Conservation (phyloP, 129 eudicot genomes). For the Heracleum sosnowskyi region DNA sequence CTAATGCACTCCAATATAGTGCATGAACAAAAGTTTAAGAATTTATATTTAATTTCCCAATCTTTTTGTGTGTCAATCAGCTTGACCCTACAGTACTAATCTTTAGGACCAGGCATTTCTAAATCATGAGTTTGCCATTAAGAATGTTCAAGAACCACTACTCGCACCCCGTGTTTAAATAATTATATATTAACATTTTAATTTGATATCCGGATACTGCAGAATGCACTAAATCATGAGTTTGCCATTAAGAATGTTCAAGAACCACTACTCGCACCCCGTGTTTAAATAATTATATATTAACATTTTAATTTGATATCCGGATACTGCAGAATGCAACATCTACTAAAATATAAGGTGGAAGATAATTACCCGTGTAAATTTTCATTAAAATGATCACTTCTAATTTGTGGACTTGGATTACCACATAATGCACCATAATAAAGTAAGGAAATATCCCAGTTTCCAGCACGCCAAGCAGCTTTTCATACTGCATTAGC, state of each 20-base stretch:
- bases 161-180: background rate
- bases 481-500: conserved; percentile 79
- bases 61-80: background rate
- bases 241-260: background rate
- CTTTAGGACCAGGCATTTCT: background rate
- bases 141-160: conserved; percentile 5
- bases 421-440: conserved; percentile 25
- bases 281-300: background rate
- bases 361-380: conserved; percentile 55
- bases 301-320: background rate
- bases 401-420: conserved; percentile 33
- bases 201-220: background rate
- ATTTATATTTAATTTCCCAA: background rate
- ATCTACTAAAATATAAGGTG: background rate
- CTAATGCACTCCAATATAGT: background rate
- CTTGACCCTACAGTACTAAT: background rate
- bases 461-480: conserved; percentile 98
- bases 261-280: background rate
- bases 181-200: background rate
- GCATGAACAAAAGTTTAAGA: background rate
- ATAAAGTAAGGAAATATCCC: conserved; percentile 76
- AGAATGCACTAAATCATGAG: too few species aligned
- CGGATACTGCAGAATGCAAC: background rate
- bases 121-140: background rate
- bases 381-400: conserved; percentile 65